Conservation (phyloP, 2,329 filamentous ascomycete species). For the Arthrobotrys iridis region DNA sequence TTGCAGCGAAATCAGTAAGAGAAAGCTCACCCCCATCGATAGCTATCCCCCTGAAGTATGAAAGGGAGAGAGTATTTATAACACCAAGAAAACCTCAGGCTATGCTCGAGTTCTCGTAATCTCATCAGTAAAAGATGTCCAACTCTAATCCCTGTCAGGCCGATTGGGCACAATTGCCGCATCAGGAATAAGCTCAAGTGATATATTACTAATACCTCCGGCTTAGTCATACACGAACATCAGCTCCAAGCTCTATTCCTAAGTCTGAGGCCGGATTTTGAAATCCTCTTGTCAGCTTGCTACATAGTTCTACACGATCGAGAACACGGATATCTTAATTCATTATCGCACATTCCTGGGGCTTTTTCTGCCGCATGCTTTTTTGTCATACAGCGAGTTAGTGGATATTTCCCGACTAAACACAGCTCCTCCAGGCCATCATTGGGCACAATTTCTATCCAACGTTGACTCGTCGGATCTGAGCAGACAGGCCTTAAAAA, state of each 20-base stretch:
- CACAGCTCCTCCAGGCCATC: constrained; percentile 1
- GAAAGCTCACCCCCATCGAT: no score
- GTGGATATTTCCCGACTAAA: constrained; percentile 16
- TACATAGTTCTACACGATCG: constrained; percentile 1
- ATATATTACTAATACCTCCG: constrained; percentile 38
- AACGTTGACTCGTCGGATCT: background rate
- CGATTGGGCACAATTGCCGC: constrained; percentile 51
- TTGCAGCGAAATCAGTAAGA: no score
- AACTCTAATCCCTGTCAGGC: constrained; percentile 34
- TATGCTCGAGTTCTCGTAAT: no score
- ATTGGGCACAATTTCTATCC: constrained; percentile 22
- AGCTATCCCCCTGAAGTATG: no score
- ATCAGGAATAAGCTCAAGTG: constrained; percentile 26
- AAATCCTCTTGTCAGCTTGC: constrained; percentile 16
- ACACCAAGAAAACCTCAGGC: no score
- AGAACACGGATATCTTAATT: constrained; percentile 1
- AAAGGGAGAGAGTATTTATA: no score
- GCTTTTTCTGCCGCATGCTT: background rate
- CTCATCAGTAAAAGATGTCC: no score
- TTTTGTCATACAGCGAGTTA: constrained; percentile 10
- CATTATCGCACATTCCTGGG: background rate
- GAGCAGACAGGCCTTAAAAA: background rate
- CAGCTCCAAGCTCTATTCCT: constrained; percentile 7
- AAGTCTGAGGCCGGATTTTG: constrained; percentile 25
- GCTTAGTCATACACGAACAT: constrained; percentile 32